phyloP scores from a whole-genome alignment of 768 basidiomycete species.

The Russula sp. region DNA sequence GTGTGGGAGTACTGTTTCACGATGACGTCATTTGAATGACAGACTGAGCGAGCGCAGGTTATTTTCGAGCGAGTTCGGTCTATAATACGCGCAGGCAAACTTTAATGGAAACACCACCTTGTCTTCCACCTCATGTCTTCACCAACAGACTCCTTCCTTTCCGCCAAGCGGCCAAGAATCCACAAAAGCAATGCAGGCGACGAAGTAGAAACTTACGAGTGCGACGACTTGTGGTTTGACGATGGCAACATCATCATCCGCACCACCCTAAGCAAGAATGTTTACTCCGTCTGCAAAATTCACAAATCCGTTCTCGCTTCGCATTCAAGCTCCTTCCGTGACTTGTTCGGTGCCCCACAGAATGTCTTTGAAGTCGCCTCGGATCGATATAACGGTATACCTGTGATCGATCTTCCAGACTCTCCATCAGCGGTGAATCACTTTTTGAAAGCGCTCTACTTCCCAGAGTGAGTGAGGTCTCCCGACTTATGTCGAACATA shows the following conservation, averaged over 20 bases:
- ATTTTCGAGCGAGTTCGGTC: neutral
- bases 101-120: neutral
- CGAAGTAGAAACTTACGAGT: slow-evolving; percentile 18
- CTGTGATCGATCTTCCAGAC: slow-evolving; percentile 28
- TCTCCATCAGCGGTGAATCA: slow-evolving; percentile 17
- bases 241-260: slow-evolving; percentile 30
- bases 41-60: neutral
- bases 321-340: slow-evolving; percentile 25
- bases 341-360: slow-evolving; percentile 22
- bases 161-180: slow-evolving; percentile 13
- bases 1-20: too few relatives aligned
- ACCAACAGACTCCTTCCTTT: slow-evolving; percentile 21
- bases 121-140: slow-evolving; percentile 15
- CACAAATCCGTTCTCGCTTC: slow-evolving; percentile 28
- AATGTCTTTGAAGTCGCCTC: slow-evolving; percentile 21
- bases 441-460: slow-evolving; percentile 27
- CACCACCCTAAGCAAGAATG: neutral
- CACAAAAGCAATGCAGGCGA: slow-evolving; percentile 13
- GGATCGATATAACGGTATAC: slow-evolving; percentile 26
- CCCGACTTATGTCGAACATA: neutral
- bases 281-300: slow-evolving; percentile 21
- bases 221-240: slow-evolving; percentile 27
- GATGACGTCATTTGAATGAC: neutral
- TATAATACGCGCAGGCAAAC: neutral
- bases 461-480: slow-evolving; percentile 22